These are phyloP conservation scores for Rehmannia glutinosa DNA, from an alignment of 257 asterid species.

Conservation along the genomic window DNA sequence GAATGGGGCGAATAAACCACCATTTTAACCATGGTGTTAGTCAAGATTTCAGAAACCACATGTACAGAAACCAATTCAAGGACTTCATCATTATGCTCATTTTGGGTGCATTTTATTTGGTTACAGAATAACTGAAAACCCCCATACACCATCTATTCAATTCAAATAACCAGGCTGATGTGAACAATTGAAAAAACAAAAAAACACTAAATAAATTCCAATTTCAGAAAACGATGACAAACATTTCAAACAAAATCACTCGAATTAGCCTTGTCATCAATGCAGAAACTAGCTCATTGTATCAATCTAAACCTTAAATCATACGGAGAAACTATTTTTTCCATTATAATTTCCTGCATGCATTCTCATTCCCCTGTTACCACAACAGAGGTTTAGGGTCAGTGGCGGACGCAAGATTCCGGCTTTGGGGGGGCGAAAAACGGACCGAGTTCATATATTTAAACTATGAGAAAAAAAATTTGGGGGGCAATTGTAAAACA, in stretches of 20 bases:
- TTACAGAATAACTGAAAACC: not conserved
- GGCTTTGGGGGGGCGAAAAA: no score
- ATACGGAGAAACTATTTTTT: not conserved
- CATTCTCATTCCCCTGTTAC: slow-evolving; percentile 22
- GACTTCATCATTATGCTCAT: not conserved
- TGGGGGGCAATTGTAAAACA: no score
- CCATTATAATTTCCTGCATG: slow-evolving; percentile 32
- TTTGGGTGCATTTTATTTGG: not conserved
- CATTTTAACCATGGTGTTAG: not conserved
- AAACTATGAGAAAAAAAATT: no score
- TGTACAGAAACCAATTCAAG: not conserved
- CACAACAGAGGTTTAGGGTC: slow-evolving; percentile 19
- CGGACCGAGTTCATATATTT: no score
- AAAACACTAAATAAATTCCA: not conserved
- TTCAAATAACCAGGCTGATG: not conserved
- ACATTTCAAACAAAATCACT: not conserved
- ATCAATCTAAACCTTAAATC: slow-evolving; percentile 17
- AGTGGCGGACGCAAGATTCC: no score
- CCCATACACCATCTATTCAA: not conserved
- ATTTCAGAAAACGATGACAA: not conserved
- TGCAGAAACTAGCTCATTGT: slow-evolving; percentile 12
- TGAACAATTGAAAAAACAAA: not conserved
- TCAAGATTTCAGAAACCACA: not conserved
- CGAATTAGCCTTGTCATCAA: not conserved
- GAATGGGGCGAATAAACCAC: not conserved